phyloP scores from a whole-genome alignment of 768 basidiomycete species.

The Chalciporus pseudorubinellus region DNA sequence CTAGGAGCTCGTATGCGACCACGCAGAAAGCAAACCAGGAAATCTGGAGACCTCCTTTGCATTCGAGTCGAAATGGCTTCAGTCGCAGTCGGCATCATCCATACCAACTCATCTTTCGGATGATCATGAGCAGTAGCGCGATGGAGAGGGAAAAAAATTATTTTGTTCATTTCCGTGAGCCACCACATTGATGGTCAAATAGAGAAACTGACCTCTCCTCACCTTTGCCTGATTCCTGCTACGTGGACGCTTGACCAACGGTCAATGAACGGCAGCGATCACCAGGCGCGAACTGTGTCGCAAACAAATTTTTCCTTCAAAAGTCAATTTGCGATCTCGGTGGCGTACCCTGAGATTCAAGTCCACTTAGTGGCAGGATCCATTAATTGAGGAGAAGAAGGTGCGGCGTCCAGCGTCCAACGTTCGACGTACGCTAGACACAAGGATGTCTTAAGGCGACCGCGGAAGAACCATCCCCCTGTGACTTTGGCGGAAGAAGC shows the following conservation, averaged over 20 bases:
- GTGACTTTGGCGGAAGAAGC: slow-evolving; percentile 13
- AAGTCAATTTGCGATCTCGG: slow-evolving; percentile 10
- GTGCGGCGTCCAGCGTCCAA: not conserved
- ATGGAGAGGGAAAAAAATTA: slow-evolving; percentile 23
- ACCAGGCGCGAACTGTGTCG: not conserved
- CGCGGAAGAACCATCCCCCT: slow-evolving; percentile 12
- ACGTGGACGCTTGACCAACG: not conserved
- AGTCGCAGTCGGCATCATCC: slow-evolving; percentile 43
- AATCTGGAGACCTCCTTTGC: not conserved
- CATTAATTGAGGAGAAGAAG: slow-evolving; percentile 25
- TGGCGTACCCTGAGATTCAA: slow-evolving; percentile 5
- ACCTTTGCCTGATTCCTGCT: slow-evolving; percentile 3
- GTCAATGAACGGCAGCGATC: slow-evolving; percentile 21
- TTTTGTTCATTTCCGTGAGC: slow-evolving; percentile 30
- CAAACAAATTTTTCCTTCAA: slow-evolving; percentile 18
- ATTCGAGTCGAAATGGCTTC: slow-evolving; percentile 55
- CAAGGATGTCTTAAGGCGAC: slow-evolving; percentile 29
- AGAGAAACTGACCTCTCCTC: slow-evolving; percentile 18
- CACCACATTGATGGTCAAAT: slow-evolving; percentile 24
- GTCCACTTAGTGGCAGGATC: slow-evolving; percentile 10
- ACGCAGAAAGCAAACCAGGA: slow-evolving; percentile 2
- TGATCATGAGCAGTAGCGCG: slow-evolving; percentile 17
- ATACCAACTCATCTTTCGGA: not conserved
- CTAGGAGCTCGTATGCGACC: slow-evolving; percentile 13
- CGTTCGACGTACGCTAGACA: slow-evolving; percentile 9